These are phyloP conservation scores for Neocucurbitaria cava DNA, from an alignment of 2,329 filamentous ascomycete species.

Conservation along the genomic window DNA sequence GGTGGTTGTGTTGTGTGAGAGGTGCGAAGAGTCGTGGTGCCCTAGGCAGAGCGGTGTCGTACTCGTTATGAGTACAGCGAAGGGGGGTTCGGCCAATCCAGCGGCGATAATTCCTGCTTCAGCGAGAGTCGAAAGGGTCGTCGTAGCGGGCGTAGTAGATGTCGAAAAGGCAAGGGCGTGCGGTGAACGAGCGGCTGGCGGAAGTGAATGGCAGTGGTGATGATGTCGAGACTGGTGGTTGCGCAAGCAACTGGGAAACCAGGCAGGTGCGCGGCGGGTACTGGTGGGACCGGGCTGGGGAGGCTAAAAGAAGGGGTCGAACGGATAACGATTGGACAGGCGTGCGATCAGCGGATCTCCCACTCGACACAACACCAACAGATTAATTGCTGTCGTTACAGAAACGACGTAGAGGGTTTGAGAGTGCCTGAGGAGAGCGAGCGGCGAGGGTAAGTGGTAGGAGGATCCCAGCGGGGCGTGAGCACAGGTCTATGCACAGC, in stretches of 20 bases:
- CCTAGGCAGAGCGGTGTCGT: slow-evolving; percentile 26
- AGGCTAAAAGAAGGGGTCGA: slow-evolving; percentile 22
- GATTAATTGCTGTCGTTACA: slow-evolving; percentile 27
- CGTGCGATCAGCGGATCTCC: slow-evolving; percentile 37
- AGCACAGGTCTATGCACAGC: slow-evolving; percentile 26
- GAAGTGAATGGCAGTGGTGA: slow-evolving; percentile 18
- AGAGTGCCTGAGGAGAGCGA: slow-evolving; percentile 34
- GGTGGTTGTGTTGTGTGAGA: slow-evolving; percentile 19
- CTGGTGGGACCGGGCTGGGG: slow-evolving; percentile 31
- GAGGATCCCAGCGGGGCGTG: slow-evolving; percentile 29
- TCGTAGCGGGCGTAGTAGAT: slow-evolving; percentile 3
- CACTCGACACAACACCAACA: slow-evolving; percentile 26
- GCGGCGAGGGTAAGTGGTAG: slow-evolving; percentile 22
- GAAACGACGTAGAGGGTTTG: slow-evolving; percentile 21
- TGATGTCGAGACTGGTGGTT: slow-evolving; percentile 28
- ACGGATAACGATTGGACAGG: slow-evolving; percentile 40
- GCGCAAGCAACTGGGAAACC: slow-evolving; percentile 37
- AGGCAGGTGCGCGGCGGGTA: slow-evolving; percentile 39
- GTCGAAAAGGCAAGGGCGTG: slow-evolving; percentile 6
- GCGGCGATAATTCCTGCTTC: slow-evolving; percentile 30
- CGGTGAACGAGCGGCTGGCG: slow-evolving; percentile 37
- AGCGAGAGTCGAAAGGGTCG: slow-evolving; percentile 9
- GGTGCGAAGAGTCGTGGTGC: slow-evolving; percentile 10
- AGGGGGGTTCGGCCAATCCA: slow-evolving; percentile 42
- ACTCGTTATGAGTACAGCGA: slow-evolving; percentile 40